Base-by-base conservation (phyloP, 2,329 filamentous ascomycete species). In the Dactylonectria macrodidyma region DNA sequence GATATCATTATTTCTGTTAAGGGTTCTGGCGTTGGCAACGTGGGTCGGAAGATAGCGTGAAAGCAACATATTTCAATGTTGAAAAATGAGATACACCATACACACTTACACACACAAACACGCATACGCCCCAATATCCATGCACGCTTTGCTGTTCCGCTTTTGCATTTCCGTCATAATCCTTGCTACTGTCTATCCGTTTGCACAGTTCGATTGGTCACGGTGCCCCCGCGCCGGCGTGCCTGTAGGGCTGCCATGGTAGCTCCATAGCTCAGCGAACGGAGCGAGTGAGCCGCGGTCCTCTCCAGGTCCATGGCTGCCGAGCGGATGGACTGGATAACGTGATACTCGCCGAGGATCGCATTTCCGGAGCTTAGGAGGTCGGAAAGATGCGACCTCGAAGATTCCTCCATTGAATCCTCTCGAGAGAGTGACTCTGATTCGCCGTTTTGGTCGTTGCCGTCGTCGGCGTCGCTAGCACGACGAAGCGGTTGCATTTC, bases 1-100 rank as follows among this genome's bases (percentile, higher is more conserved):
- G 93, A 97, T 79, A 88, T 98, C 59, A 88, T 97, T 68, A 87
- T 99, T 74, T 97, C 94, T 73, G 92, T 99, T 50, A 97, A 98
- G 77, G 96, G 96, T 36, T 91, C 90, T 75, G 96, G 96, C 50
- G 93, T 99, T 66, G 96, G 96, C 34, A 99, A 98, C 79, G 93
- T 98, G 56, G 95, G 95, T 60, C 90, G 95, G 77, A 98, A 98
- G 84, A 92, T 98, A 77, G 88, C 87, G 75, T 90, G 81, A 81
- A 77, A 65, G 54, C 52, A 68, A 69, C 71, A 56, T 61, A 73
- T 72, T 67, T 59, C 69, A 71, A 69, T 58, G 65, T 67, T 71
- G 19, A 48, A 66, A 63, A 52, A 62, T 66, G 52, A 62, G 64
- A 62, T 34, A 59, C 59, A 63, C 54, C 60, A 59, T 55, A 63